Conservation (phyloP, 2,329 filamentous ascomycete species). For the Pseudogymnoascus sp. region DNA sequence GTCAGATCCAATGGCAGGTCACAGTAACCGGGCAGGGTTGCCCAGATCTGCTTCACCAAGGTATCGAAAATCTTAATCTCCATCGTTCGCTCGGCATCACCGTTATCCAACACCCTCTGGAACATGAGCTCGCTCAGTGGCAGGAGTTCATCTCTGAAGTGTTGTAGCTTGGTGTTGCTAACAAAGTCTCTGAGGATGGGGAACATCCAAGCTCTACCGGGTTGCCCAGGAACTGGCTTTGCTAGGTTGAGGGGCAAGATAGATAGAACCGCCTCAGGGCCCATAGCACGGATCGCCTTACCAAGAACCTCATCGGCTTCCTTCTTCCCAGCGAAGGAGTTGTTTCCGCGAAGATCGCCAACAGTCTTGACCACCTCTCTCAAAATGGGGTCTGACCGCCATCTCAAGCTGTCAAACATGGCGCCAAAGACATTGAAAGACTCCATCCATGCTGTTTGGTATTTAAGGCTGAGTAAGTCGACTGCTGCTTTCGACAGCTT, state of each 20-base stretch:
- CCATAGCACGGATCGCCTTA: slow-evolving; percentile 82
- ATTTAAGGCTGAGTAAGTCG: slow-evolving; percentile 77
- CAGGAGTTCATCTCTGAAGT: slow-evolving; percentile 81
- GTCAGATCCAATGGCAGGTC: slow-evolving; percentile 76
- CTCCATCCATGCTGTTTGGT: slow-evolving; percentile 89
- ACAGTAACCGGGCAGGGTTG: slow-evolving; percentile 86
- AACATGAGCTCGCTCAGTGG: slow-evolving; percentile 87
- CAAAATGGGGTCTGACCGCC: slow-evolving; percentile 75
- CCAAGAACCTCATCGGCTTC: slow-evolving; percentile 87
- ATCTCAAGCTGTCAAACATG: slow-evolving; percentile 79
- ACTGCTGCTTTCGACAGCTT: slow-evolving; percentile 69
- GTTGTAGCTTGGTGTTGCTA: slow-evolving; percentile 76
- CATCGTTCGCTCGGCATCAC: slow-evolving; percentile 78
- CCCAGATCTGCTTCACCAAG: slow-evolving; percentile 91
- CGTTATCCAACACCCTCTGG: slow-evolving; percentile 78
- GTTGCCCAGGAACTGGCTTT: slow-evolving; percentile 66
- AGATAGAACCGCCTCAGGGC: slow-evolving; percentile 72
- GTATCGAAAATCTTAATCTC: slow-evolving; percentile 98
- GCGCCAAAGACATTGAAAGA: slow-evolving; percentile 83
- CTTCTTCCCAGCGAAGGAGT: slow-evolving; percentile 88
- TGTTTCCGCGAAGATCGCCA: slow-evolving; percentile 79
- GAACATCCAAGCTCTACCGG: slow-evolving; percentile 88
- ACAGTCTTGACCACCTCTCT: slow-evolving; percentile 68
- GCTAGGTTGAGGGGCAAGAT: slow-evolving; percentile 81
- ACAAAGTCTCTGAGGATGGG: slow-evolving; percentile 84